Conservation (phyloP, 179 eudicot genomes). For the Beta corolliflora region DNA sequence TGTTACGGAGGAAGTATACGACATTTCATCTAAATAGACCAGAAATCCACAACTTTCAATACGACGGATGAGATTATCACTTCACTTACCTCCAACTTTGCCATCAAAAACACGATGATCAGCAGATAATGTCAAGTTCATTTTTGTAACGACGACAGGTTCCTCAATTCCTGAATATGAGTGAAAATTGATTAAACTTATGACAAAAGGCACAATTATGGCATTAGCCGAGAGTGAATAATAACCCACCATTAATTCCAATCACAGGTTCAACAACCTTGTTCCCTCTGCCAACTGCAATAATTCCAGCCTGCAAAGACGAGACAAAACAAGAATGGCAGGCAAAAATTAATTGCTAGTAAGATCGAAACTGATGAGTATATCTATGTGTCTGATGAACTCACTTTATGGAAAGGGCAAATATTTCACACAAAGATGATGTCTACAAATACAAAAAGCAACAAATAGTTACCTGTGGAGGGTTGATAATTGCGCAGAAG, state of each 20-base stretch:
- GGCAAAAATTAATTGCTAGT: not conserved
- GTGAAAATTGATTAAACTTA: slow-evolving; percentile 7
- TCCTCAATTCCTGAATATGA: slow-evolving; percentile 63
- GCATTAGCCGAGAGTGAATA: not conserved
- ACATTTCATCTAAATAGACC: no score
- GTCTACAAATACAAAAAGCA: not conserved
- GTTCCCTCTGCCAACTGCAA: slow-evolving; percentile 96
- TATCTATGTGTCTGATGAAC: not conserved
- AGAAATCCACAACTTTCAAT: not conserved
- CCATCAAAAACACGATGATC: slow-evolving; percentile 99
- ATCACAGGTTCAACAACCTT: slow-evolving; percentile 71
- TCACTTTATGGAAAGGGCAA: not conserved
- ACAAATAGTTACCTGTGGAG: slow-evolving; percentile 76
- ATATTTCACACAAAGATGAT: not conserved
- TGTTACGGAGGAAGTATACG: no score
- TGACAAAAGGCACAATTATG: not conserved
- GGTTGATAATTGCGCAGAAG: slow-evolving; percentile 95
- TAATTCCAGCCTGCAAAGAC: slow-evolving; percentile 78
- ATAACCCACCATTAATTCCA: slow-evolving; percentile 67
- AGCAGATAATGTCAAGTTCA: slow-evolving; percentile 88
- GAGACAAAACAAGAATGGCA: slow-evolving; percentile 9
- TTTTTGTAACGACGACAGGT: slow-evolving; percentile 72
- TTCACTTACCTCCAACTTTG: slow-evolving; percentile 76
- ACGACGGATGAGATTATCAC: not conserved
- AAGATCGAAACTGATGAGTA: not conserved